phyloP scores from a whole-genome alignment of 805 yeast species.

The Myxozyma mucilagina region DNA sequence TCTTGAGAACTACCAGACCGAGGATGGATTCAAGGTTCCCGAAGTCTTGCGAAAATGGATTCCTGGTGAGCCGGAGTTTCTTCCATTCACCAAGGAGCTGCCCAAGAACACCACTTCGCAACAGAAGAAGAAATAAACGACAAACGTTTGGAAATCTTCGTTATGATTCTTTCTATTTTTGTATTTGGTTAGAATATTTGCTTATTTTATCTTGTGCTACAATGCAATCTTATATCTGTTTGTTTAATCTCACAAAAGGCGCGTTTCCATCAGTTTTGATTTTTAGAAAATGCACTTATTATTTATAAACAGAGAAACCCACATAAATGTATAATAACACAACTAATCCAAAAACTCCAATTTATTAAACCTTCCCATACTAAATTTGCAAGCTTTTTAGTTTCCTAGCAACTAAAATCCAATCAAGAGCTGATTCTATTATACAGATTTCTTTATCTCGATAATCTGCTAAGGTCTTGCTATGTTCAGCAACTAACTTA shows the following conservation, averaged over 20 bases:
- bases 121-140: conserved; percentile 46
- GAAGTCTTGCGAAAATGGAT: conserved; percentile 94
- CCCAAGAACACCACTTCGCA: conserved; percentile 91
- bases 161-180: neutral
- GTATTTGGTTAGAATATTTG: neutral
- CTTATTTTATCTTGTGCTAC: neutral
- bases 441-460: conserved; percentile 16
- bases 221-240: no score
- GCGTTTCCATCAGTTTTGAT: neutral
- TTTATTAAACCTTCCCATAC: neutral
- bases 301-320: neutral
- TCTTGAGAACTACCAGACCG: conserved; percentile 96
- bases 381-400: neutral
- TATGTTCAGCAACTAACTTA: neutral
- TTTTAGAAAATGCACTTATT: neutral
- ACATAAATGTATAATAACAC: neutral
- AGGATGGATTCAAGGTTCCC: conserved; percentile 84
- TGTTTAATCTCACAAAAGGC: neutral
- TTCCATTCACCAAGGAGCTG: conserved; percentile 85
- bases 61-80: conserved; percentile 97
- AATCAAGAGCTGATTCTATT: conserved; percentile 5
- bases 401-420: conserved; percentile 9
- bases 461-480: conserved; percentile 1
- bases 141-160: neutral
- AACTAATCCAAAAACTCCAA: neutral